Evolutionary conservation across 2,329 filamentous ascomycete genomes (phyloP), one percentile per base, ranked within the genome.

Genomic region (Cladophialophora bantiana): DNA sequence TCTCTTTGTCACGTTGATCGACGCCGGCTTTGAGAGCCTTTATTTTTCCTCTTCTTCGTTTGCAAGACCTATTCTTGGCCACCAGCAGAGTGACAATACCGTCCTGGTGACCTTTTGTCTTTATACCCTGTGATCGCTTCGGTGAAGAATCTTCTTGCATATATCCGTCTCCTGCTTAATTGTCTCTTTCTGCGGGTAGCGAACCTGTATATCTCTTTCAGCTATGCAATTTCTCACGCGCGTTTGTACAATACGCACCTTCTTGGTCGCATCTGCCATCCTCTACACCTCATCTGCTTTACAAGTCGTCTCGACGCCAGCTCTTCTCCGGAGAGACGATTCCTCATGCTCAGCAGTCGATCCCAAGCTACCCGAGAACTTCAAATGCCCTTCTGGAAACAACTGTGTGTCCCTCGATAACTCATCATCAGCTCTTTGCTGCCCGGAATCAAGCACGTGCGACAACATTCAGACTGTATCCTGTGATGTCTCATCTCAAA

Each of bases 341-440:
- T 26, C 50, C 12, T 67, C 78, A 2, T 70, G 73, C n/a, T 72
- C 72, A 48, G 82, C 81, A 67, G 76, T 75, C 31, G 74, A 76
- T 26, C 66, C 75, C 7, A 74, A 76, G 3, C 72, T 83, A 34
- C 79, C 81, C 7, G 73, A 73, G 15, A 73, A 77, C 58, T 84
- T 83, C 70, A 82, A 80, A 71, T 84, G 82, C 64, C 73, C 78
- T 26, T 75, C 76, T 36, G 75, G 72, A 9, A 75, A 76, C 15
- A 78, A 74, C 45, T 84, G 82, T 68, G 71, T 82, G 57, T 77
- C 76, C 52, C 64, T 83, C 40, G 81, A 83, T 66, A 70, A 75
- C 60, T 76, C 74, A 10, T 80, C 74, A 38, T 79, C 80, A 3
- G 80, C 77, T 34, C 76, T 84, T 31, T 84, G 82, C 73, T 84